Evolutionary conservation across 768 basidiomycete genomes (phyloP), one percentile per base, ranked within the genome.

Genomic region (Daedaleopsis sinensis): DNA sequence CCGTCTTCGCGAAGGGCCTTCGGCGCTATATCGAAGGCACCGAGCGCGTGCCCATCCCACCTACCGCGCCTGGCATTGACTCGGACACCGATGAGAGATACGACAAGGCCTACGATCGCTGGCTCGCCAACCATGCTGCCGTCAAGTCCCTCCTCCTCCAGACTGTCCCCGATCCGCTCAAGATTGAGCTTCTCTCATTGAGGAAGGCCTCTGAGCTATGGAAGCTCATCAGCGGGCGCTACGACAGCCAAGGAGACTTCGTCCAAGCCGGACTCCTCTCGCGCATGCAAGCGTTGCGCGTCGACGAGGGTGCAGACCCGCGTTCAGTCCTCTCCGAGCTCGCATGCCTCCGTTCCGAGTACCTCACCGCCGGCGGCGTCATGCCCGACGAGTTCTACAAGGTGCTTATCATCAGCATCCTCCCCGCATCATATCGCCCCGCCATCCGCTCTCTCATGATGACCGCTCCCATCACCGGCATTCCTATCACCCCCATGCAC

Each of bases 261-360:
- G 52, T 61, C 2, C 58, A 63, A 37, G 52, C 64, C 21, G 38
- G 43, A 27, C 16, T 64, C 8, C 23, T 59, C 12, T 23, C 38
- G 9, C 37, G 48, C 38, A 64, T 66, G 58, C 56, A 64, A 12
- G 42, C 18, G 11, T 36, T 66, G 36, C 53, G 44, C 13, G 60
- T 58, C 46, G 55, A 57, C 23, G 65, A 66, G 16, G 50, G 52
- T 27, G 21, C 46, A 39, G 62, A 59, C 47, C 61, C 61, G 12
- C 35, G 50, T 11, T 47, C 52, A 11, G 55, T 60, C 50, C 63
- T 70, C n/a, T 55, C 59, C 6, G 19, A 55, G 18, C 62, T 70
- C 42, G 44, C 46, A 19, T 42, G 58, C 18, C 47, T 69, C 12
- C 46, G 52, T 11, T 54, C 52, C 13, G 64, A 69, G 57, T 57